Percentiles rank a stretch among this genome's conserved stretches.
Evolutionary conservation across 139 green algal species (phyloP).

Genomic region (Asterochloris erici): DNA sequence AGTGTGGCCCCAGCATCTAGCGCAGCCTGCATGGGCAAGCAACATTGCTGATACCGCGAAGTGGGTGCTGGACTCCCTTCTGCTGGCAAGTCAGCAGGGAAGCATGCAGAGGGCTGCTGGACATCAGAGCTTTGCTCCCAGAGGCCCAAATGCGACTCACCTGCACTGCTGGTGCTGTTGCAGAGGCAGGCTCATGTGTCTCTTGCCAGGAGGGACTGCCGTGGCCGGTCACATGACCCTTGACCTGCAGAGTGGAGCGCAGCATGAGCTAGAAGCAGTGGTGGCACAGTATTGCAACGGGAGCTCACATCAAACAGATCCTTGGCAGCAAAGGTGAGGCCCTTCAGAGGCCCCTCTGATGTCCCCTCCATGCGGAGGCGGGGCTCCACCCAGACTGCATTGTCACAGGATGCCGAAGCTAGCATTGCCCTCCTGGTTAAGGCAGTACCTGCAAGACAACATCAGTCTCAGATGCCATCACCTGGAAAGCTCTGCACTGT

Average conservation of each 20-base stretch:
- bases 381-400: not conserved
- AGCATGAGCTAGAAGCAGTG: not conserved
- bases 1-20: slow-evolving; percentile 67
- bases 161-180: slow-evolving; percentile 61
- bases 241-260: slow-evolving; percentile 30
- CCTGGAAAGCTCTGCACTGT: too few species aligned
- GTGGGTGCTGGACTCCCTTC: too few species aligned
- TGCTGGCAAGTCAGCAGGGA: too few species aligned
- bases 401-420: too few species aligned
- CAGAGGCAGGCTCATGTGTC: slow-evolving; percentile 52
- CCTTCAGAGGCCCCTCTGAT: slow-evolving; percentile 8
- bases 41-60: too few species aligned
- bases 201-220: slow-evolving; percentile 76
- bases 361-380: not conserved
- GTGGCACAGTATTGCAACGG: not conserved
- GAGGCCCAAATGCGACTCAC: slow-evolving; percentile 1
- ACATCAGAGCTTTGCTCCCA: too few species aligned
- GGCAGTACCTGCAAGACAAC: too few species aligned
- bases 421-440: too few species aligned
- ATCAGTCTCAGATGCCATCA: too few species aligned
- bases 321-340: slow-evolving; percentile 36
- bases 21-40: slow-evolving; percentile 43
- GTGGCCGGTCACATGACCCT: slow-evolving; percentile 64
- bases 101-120: too few species aligned
- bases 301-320: slow-evolving; percentile 42